Evolutionary conservation across 805 yeast genomes (phyloP).

Genomic region (Candida vaughaniae): DNA sequence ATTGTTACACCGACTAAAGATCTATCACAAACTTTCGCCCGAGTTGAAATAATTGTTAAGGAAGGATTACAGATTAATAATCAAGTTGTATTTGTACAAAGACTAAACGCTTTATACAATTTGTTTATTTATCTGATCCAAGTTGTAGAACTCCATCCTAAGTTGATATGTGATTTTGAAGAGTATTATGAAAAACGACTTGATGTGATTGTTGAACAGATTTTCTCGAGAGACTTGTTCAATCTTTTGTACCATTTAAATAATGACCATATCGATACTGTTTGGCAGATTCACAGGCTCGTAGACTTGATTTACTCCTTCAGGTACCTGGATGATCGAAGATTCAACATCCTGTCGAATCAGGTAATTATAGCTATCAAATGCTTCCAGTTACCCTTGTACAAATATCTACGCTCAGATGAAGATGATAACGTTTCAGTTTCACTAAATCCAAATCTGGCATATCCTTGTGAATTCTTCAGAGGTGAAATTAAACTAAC

Average conservation of each 20-base stretch:
- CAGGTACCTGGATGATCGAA: background rate
- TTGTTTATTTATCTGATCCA: slow-evolving; percentile 11
- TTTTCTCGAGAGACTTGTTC: slow-evolving; percentile 7
- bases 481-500: slow-evolving; percentile 7
- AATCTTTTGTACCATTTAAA: slow-evolving; percentile 5
- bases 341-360: slow-evolving; percentile 1
- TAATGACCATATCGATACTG: slow-evolving; percentile 6
- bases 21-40: slow-evolving; percentile 17
- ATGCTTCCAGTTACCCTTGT: slow-evolving; percentile 11
- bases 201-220: slow-evolving; percentile 1
- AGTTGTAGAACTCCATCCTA: slow-evolving; percentile 8
- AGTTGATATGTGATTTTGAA: slow-evolving; percentile 7
- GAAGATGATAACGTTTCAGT: slow-evolving; percentile 2
- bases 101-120: slow-evolving; percentile 9
- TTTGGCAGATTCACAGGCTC: slow-evolving; percentile 13
- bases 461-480: slow-evolving; percentile 12
- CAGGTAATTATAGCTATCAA: slow-evolving; percentile 1
- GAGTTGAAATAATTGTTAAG: slow-evolving; percentile 12
- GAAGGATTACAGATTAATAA: slow-evolving; percentile 10
- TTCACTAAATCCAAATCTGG: background rate
- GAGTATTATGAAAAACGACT: slow-evolving; percentile 8
- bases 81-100: background rate
- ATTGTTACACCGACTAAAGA: slow-evolving; percentile 12
- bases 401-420: slow-evolving; percentile 9
- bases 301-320: slow-evolving; percentile 1